These are phyloP conservation scores for Ceratobasidium sp. DNA, from an alignment of 1,284 basidiomycete genomes.

Conservation along the genomic window DNA sequence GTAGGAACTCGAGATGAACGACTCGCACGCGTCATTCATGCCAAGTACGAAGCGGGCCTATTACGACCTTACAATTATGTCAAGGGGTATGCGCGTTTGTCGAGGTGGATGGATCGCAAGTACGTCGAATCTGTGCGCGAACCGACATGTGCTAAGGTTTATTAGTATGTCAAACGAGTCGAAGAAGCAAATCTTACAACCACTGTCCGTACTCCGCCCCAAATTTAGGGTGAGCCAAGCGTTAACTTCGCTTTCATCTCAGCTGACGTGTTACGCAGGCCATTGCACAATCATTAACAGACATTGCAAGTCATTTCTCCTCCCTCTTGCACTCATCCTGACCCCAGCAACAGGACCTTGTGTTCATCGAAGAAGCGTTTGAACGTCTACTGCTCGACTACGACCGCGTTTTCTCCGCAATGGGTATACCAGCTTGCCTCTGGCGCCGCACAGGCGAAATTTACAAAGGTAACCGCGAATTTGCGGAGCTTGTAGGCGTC, in stretches of 20 bases:
- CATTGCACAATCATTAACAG: conserved; percentile 89
- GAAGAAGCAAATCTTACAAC: conserved; percentile 89
- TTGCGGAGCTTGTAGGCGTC: conserved; percentile 87
- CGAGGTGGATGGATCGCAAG: conserved; percentile 96
- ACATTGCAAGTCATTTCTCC: conserved; percentile 70
- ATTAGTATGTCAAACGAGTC: conserved; percentile 87
- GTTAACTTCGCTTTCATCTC: neutral
- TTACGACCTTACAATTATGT: conserved; percentile 97
- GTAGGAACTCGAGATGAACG: conserved; percentile 91
- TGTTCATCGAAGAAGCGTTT: conserved; percentile 97
- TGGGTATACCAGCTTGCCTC: conserved; percentile 96
- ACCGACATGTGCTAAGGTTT: conserved; percentile 13
- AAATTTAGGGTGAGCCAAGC: conserved; percentile 80
- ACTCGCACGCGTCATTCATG: conserved; percentile 91
- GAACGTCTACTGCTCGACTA: conserved; percentile 96
- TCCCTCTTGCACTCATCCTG: conserved; percentile 16
- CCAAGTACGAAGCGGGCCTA: conserved; percentile 96
- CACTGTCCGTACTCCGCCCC: conserved; percentile 89
- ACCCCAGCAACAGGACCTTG: conserved; percentile 76
- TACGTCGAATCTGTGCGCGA: conserved; percentile 57
- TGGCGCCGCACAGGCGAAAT: conserved; percentile 99
- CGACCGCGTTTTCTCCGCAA: conserved; percentile 93
- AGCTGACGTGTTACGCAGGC: conserved; percentile 64
- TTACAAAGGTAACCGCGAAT: conserved; percentile 97
- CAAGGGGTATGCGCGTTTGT: conserved; percentile 89